Base-by-base conservation (phyloP, 2,329 filamentous ascomycete species). In the Bimuria novae-zelandiae region DNA sequence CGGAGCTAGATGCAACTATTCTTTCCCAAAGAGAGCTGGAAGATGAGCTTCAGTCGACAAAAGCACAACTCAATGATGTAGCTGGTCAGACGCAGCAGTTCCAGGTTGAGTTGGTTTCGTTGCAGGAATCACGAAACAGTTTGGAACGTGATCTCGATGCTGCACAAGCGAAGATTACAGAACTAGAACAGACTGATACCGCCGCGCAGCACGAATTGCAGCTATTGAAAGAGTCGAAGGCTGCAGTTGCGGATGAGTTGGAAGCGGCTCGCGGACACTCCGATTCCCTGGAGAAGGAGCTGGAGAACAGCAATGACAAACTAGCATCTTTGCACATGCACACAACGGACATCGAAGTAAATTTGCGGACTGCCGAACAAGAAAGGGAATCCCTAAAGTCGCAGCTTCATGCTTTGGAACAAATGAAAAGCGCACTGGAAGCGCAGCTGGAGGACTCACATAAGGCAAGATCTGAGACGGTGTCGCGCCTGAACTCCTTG, bases 261-360 rank as follows among this genome's bases (percentile, higher is more conserved):
- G 54, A 52, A 10, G 52, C 57, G 14, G 48, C 65, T 2, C 63
- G 60, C 22, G 52, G 63, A 27, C 54, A 59, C 1, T 58, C 62
- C 3, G 60, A 55, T 3, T 57, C 51, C 16, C 47, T 73, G 2
- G 58, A 61, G 14, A 51, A 60, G 29, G 58, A 66, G 5, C 25
- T 71, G 25, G 53, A 64, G 10, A 49, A 49, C 22, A 64, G 52
- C 29, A 59, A 62, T 4, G 52, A 48, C 14, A 63, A 67, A 44
- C 63, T 75, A n/a, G 49, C 47, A 8, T 51, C 55, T 3, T 49
- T 70, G 29, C 61, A 68, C 40, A 51, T 54, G 35, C 63, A 63
- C 2, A 61, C 60, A 37, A 37, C 25, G 5, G 55, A 62, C 2
- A 46, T 69, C 3, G 43, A 68, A 25, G 42, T 59, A 7, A 61